phyloP scores from a whole-genome alignment of 1,139 yeast species.

The Kodamaea anthophila region DNA sequence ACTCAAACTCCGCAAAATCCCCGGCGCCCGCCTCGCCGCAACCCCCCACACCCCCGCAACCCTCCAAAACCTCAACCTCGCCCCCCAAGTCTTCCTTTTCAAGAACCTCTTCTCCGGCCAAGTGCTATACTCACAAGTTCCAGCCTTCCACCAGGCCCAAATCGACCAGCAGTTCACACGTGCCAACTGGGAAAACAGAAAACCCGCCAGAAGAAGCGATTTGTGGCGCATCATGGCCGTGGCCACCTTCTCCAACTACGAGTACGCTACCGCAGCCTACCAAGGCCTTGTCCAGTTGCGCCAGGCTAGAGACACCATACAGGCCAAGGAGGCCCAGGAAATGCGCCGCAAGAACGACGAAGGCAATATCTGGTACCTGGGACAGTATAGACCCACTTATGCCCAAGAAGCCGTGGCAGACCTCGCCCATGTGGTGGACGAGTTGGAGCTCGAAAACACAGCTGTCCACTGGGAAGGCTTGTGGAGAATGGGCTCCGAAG shows the following conservation, averaged over 20 bases:
- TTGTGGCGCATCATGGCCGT: slow-evolving; percentile 91
- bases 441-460: slow-evolving; percentile 46
- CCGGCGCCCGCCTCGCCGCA: slow-evolving; percentile 42
- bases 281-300: slow-evolving; percentile 70
- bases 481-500: slow-evolving; percentile 79
- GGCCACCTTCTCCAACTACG: slow-evolving; percentile 60
- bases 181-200: slow-evolving; percentile 86
- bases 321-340: slow-evolving; percentile 54
- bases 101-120: slow-evolving; percentile 87
- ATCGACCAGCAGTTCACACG: slow-evolving; percentile 64
- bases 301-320: slow-evolving; percentile 58
- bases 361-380: slow-evolving; percentile 80
- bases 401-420: slow-evolving; percentile 93
- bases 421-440: slow-evolving; percentile 62
- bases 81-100: slow-evolving; percentile 79
- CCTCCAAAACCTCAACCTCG: slow-evolving; percentile 40
- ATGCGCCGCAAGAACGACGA: slow-evolving; percentile 70
- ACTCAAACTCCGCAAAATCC: slow-evolving; percentile 37
- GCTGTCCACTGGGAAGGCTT: slow-evolving; percentile 72
- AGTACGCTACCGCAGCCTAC: slow-evolving; percentile 67
- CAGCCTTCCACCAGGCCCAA: slow-evolving; percentile 64
- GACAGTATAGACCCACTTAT: slow-evolving; percentile 84
- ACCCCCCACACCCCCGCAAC: slow-evolving; percentile 32
- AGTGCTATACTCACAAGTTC: slow-evolving; percentile 82
- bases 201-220: slow-evolving; percentile 75